Conservation (phyloP, 371 early-diverging fungal species). For the Mortierella sp. region DNA sequence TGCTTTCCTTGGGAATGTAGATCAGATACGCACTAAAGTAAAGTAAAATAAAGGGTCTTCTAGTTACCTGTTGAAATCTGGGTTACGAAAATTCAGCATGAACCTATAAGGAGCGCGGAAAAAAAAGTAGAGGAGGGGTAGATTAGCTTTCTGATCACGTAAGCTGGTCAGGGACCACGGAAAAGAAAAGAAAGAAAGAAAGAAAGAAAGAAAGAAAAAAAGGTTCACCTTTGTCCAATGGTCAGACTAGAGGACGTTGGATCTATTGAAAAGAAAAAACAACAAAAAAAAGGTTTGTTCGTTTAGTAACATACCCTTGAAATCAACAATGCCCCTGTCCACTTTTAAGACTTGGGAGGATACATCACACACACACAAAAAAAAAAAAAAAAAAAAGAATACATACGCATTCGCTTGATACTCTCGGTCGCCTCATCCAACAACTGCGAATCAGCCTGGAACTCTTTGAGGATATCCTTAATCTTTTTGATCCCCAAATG, state of each 20-base stretch:
- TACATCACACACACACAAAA: background rate
- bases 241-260: slow-evolving; percentile 36
- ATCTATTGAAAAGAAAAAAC: slow-evolving; percentile 3
- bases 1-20: background rate
- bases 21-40: background rate
- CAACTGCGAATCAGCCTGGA: slow-evolving; percentile 31
- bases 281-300: background rate
- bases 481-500: slow-evolving; percentile 48
- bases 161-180: too few relatives aligned
- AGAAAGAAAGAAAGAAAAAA: too few relatives aligned
- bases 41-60: background rate
- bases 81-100: slow-evolving; percentile 46
- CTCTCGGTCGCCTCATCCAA: slow-evolving; percentile 33
- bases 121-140: too few relatives aligned
- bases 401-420: slow-evolving; percentile 42
- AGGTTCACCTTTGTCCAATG: slow-evolving; percentile 28
- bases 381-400: background rate
- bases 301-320: background rate
- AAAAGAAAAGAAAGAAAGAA: too few relatives aligned
- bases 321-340: background rate
- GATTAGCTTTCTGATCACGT: too few relatives aligned
- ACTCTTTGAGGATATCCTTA: slow-evolving; percentile 48
- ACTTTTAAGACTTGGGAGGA: background rate
- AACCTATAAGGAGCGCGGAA: slow-evolving; percentile 13
- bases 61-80: slow-evolving; percentile 42